Conservation (phyloP, 306 rosid genomes). For the Casuarina glauca region DNA sequence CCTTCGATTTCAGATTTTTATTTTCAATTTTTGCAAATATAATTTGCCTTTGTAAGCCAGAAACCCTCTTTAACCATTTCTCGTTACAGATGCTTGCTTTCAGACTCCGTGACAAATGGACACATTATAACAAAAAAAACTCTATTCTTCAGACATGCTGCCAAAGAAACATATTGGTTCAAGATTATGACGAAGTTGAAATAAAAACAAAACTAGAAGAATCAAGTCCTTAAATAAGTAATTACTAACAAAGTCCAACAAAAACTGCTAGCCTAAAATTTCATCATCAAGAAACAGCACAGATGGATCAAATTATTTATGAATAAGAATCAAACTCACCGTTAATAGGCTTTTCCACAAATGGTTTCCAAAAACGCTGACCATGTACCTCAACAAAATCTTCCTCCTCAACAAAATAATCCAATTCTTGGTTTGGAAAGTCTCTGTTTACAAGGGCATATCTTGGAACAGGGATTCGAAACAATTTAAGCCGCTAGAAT, state of each 20-base stretch:
- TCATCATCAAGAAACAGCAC: conserved; percentile 18
- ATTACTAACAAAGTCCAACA: neutral
- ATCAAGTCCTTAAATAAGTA: neutral
- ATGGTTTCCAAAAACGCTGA: conserved; percentile 87
- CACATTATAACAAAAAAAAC: neutral
- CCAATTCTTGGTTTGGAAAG: conserved; percentile 69
- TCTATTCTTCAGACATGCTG: neutral
- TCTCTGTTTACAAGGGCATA: conserved; percentile 94
- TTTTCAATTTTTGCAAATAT: neutral
- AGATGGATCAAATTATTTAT: conserved; percentile 22
- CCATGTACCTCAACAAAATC: conserved; percentile 95
- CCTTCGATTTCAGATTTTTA: neutral
- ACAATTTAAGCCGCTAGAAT: conserved; percentile 75
- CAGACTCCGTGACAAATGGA: neutral
- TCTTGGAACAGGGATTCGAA: conserved; percentile 87
- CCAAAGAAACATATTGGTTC: neutral
- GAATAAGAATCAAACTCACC: conserved; percentile 57
- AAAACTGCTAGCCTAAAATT: conserved; percentile 1
- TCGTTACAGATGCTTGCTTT: neutral
- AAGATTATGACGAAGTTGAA: neutral
- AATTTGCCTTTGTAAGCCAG: neutral
- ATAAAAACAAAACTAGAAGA: neutral
- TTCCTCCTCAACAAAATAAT: conserved; percentile 90
- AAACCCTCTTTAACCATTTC: neutral
- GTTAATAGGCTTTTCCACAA: conserved; percentile 96